A percentile compares a stretch with the other conserved stretches of the same genome.
phyloP scores from a whole-genome alignment of 495 filamentous ascomycete genomes.

The Pyrenula massariospora region DNA sequence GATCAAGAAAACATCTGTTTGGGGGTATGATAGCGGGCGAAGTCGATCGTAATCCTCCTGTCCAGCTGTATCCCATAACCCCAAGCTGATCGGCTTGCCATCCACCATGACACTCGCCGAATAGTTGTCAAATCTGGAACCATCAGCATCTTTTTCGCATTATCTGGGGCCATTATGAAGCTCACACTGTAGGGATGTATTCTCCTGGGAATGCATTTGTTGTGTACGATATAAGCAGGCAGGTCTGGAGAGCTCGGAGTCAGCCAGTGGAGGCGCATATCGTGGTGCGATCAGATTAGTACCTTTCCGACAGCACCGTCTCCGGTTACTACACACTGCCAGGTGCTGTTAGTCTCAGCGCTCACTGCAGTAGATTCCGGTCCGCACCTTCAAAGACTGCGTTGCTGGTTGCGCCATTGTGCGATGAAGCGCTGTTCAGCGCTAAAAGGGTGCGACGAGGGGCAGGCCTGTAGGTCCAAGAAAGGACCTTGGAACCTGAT shows the following conservation, averaged over 20 bases:
- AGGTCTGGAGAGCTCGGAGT: constrained; percentile 54
- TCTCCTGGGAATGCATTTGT: constrained; percentile 98
- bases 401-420: constrained; percentile 53
- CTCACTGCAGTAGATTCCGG: constrained; percentile 2
- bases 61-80: constrained; percentile 97
- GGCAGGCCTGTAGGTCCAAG: not conserved
- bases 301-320: constrained; percentile 99
- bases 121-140: constrained; percentile 95
- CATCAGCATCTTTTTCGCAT: constrained; percentile 4
- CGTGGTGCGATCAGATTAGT: constrained; percentile 12
- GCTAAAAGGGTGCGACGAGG: not conserved
- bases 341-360: constrained; percentile 14
- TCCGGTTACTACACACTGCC: constrained; percentile 92
- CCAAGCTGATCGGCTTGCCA: constrained; percentile 90
- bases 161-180: constrained; percentile 1
- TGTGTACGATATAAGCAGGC: constrained; percentile 96
- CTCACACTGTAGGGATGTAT: constrained; percentile 98
- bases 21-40: constrained; percentile 89
- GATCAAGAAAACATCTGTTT: constrained; percentile 96
- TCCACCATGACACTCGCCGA: constrained; percentile 98
- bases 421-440: not conserved
- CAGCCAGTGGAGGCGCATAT: constrained; percentile 1
- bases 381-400: constrained; percentile 62
- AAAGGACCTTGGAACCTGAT: no score
- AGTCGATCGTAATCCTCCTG: constrained; percentile 98